These are phyloP conservation scores for Moesziomyces parantarcticus DNA, from an alignment of 1,284 basidiomycete species.

Conservation along the genomic window DNA sequence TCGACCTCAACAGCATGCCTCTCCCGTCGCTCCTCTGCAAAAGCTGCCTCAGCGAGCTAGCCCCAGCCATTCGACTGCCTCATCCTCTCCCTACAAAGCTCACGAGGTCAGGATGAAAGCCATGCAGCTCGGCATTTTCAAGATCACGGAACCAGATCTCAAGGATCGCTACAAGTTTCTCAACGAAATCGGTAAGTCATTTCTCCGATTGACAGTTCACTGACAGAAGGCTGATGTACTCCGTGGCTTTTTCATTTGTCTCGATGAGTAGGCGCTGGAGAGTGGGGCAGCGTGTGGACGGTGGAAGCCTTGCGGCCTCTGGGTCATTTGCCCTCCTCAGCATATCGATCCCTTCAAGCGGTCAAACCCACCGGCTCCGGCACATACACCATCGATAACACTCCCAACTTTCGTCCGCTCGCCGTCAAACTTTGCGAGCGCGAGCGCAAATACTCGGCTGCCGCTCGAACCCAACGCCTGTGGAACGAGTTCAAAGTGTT, in stretches of 20 bases:
- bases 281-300: constrained; percentile 51
- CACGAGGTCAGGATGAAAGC: constrained; percentile 26
- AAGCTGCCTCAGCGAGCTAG: neutral
- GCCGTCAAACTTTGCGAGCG: constrained; percentile 56
- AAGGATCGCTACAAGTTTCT: constrained; percentile 46
- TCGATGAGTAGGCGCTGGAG: constrained; percentile 26
- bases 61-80: neutral
- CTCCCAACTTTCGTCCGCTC: constrained; percentile 27
- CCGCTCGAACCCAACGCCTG: constrained; percentile 48
- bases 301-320: constrained; percentile 35
- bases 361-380: constrained; percentile 29
- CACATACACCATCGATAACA: constrained; percentile 36
- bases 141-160: constrained; percentile 44
- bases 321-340: constrained; percentile 31
- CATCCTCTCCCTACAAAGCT: constrained; percentile 2
- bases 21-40: neutral
- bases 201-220: neutral
- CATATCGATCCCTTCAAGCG: constrained; percentile 32
- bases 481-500: constrained; percentile 63
- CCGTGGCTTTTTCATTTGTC: neutral
- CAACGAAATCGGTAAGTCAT: constrained; percentile 44
- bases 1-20: neutral
- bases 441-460: constrained; percentile 35
- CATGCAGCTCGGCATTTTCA: constrained; percentile 50
- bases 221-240: no score